A percentile compares a stretch with the other conserved stretches of the same genome.
Evolutionary conservation across 306 rosid genomes (phyloP).

Genomic region (Vigna reflexopilosa): DNA sequence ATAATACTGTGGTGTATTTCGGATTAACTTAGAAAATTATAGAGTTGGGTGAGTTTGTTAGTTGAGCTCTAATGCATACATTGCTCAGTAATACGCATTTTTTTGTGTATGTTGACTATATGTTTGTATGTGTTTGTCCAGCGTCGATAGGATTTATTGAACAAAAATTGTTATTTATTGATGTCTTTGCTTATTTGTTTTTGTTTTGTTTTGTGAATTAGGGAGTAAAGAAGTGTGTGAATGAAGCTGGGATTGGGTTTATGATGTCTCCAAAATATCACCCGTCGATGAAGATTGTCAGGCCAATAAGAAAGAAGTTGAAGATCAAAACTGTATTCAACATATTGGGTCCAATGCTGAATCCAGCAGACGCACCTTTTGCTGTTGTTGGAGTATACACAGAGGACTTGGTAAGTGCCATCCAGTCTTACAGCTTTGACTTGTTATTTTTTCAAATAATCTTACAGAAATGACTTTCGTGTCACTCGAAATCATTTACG

Average conservation of each 20-base stretch:
- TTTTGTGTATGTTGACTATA: background rate
- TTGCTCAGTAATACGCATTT: background rate
- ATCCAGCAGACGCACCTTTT: constrained; percentile 85
- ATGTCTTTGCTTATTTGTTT: constrained; percentile 15
- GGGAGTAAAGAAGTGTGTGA: constrained; percentile 77
- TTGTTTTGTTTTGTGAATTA: constrained; percentile 47
- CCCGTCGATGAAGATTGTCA: constrained; percentile 85
- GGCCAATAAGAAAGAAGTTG: constrained; percentile 82
- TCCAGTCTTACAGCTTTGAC: background rate
- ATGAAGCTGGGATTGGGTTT: constrained; percentile 89
- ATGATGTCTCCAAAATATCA: constrained; percentile 94
- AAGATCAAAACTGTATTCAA: constrained; percentile 88
- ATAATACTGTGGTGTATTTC: background rate
- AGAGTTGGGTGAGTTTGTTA: constrained; percentile 8
- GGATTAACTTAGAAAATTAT: background rate
- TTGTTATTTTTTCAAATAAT: constrained; percentile 8
- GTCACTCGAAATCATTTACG: constrained; percentile 14
- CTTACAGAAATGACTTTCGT: constrained; percentile 20
- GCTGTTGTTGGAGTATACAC: constrained; percentile 96
- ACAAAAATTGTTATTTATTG: background rate
- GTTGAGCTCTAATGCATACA: background rate
- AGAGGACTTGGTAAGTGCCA: constrained; percentile 70
- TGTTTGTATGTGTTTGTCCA: background rate
- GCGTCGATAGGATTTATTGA: constrained; percentile 19
- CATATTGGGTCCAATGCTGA: constrained; percentile 91